Evolutionary conservation across 2,329 filamentous ascomycete species (phyloP).

Genomic region (Penicillium sp.): DNA sequence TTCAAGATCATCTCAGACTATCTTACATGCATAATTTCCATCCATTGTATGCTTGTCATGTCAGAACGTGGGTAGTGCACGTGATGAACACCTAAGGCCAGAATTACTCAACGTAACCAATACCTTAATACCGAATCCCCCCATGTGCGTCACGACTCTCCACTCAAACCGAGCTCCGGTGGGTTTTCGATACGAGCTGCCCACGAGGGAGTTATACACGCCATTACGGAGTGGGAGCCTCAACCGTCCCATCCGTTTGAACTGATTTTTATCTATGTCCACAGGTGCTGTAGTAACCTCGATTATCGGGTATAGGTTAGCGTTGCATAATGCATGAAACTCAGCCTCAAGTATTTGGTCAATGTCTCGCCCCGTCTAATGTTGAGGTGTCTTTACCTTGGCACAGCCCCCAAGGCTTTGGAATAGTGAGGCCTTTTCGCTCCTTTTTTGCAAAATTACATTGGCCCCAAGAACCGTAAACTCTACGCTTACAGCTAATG

Average conservation of each 20-base stretch:
- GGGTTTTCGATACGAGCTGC: constrained; percentile 8
- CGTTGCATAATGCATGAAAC: neutral
- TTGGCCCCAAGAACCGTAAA: neutral
- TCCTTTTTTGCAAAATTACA: constrained; percentile 1
- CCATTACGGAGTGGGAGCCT: neutral
- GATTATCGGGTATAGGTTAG: neutral
- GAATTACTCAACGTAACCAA: neutral
- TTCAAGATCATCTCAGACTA: neutral
- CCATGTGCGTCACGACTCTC: constrained; percentile 26
- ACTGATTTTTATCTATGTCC: neutral
- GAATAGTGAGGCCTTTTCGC: neutral
- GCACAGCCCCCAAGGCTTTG: neutral
- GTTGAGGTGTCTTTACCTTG: neutral
- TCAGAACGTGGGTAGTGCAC: neutral
- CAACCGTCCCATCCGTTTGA: neutral
- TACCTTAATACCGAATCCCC: constrained; percentile 1
- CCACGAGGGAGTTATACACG: neutral
- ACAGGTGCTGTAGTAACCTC: no score
- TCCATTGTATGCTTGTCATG: neutral
- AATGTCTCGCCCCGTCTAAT: neutral
- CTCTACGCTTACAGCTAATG: neutral
- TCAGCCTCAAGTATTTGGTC: neutral
- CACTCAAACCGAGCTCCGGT: constrained; percentile 20
- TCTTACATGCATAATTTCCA: neutral
- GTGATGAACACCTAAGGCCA: neutral